Base-by-base conservation (phyloP, 768 basidiomycete genomes). In the Paxillus involutus region DNA sequence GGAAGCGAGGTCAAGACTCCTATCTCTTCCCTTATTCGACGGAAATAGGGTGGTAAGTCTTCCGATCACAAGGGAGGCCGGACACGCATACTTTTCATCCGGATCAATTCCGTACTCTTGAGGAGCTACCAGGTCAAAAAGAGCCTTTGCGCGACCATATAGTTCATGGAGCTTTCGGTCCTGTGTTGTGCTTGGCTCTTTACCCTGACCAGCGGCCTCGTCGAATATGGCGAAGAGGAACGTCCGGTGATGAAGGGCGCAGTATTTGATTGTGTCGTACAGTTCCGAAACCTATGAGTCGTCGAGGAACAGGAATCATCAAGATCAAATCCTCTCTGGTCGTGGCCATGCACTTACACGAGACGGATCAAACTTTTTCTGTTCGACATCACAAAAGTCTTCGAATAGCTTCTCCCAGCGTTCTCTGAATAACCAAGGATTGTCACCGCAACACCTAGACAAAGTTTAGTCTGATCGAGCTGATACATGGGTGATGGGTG, bases 351-450 rank as follows among this genome's bases (percentile, higher is more conserved):
- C 24, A 65, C 85, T 67, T 71, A 90, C 94, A 41, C 97, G 81
- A n/a, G 94, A 97, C 14, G 97, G 97, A 71, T 98, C 97, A 71
- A 98, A 99, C 74, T 98, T 98, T 70, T 98, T 94, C 69, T 94
- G 94, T 71, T 98, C 93, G 36, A 97, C 94, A 59, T 98, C 96
- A 64, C 96, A 98, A 73, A 98, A 99, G 72, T 99, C 97, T 72
- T 95, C 94, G 62, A 99, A 99, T 9, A 98, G 74, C 71, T 98
- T 98, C 67, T 94, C 92, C 92, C 92, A 94, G 39, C 91, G 80
- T 70, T 94, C 96, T 49, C 91, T 84, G 77, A 98, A 98, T 36
- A 98, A 79, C 84, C 89, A 95, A 6, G 96, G 97, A 68, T 94
- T 89, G 65, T 99, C 97, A 44, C 88, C 91, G 60, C 94, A 98